Conservation (phyloP, 306 rosid genomes). For the Fragaria nilgerrensis region DNA sequence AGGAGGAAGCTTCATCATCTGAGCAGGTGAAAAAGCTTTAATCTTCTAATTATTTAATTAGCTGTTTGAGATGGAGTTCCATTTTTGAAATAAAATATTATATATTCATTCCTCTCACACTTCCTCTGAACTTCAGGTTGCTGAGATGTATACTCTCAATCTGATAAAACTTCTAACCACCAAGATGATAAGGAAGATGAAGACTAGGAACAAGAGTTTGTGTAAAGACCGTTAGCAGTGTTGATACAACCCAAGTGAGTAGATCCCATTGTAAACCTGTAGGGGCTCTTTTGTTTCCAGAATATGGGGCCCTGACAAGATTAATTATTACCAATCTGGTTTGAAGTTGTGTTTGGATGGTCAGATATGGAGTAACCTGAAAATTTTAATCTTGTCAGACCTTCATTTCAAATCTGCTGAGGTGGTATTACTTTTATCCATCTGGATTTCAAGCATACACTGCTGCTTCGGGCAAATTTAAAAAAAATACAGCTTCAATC, state of each 20-base stretch:
- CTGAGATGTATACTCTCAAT: slow-evolving; percentile 83
- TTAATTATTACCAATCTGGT: too few relatives aligned
- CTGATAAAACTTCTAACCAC: slow-evolving; percentile 50
- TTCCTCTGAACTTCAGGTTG: slow-evolving; percentile 53
- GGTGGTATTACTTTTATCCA: too few relatives aligned
- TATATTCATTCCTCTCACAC: background rate
- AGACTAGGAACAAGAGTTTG: slow-evolving; percentile 32
- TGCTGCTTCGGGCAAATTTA: too few relatives aligned
- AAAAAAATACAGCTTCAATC: too few relatives aligned
- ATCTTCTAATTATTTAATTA: too few relatives aligned
- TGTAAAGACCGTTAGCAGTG: slow-evolving; percentile 15
- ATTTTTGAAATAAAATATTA: background rate
- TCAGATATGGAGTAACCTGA: too few relatives aligned
- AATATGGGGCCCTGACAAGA: too few relatives aligned
- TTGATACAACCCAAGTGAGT: slow-evolving; percentile 3
- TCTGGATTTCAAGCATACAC: too few relatives aligned
- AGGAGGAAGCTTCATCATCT: slow-evolving; percentile 77
- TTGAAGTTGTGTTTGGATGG: too few relatives aligned
- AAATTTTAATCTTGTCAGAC: too few relatives aligned
- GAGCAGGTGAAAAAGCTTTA: slow-evolving; percentile 60
- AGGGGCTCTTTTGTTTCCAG: background rate
- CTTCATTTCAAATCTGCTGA: too few relatives aligned
- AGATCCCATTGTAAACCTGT: background rate
- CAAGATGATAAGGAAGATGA: slow-evolving; percentile 66
- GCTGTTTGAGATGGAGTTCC: background rate